A percentile compares a stretch with the other conserved stretches of the same genome.
Conservation (phyloP, 305 asterid genomes). For the Fraxinus greggii region DNA sequence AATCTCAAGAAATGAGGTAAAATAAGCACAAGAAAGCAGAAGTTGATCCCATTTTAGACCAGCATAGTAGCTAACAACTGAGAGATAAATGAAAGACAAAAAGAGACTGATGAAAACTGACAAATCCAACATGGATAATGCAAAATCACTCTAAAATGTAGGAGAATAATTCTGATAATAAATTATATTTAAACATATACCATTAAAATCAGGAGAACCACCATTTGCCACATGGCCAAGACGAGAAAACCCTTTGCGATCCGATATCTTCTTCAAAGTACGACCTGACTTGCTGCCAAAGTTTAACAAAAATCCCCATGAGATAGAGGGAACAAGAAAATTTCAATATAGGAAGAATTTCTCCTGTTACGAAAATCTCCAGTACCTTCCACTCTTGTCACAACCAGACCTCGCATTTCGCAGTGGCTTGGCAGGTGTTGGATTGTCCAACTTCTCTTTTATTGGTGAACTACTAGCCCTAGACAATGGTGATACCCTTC, state of each 20-base stretch:
- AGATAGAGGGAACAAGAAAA: conserved; percentile 20
- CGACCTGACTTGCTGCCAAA: conserved; percentile 87
- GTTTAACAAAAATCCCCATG: conserved; percentile 17
- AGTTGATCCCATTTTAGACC: background rate
- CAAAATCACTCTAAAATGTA: background rate
- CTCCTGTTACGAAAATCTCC: conserved; percentile 23
- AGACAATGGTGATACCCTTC: conserved; percentile 72
- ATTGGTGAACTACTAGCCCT: conserved; percentile 79
- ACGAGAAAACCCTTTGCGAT: conserved; percentile 88
- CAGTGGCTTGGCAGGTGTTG: conserved; percentile 60
- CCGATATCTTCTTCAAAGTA: conserved; percentile 81
- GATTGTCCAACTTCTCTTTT: conserved; percentile 67
- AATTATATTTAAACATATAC: conserved; percentile 35
- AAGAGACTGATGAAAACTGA: background rate
- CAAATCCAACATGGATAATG: background rate
- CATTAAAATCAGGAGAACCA: conserved; percentile 85
- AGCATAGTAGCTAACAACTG: background rate
- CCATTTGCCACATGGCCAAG: conserved; percentile 64
- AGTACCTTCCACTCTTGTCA: conserved; percentile 88
- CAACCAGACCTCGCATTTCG: conserved; percentile 61
- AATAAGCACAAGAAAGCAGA: background rate
- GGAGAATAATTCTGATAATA: conserved; percentile 6
- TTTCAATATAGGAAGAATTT: background rate
- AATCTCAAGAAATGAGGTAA: background rate
- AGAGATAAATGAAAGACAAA: background rate